These are phyloP conservation scores for Paraphoma chrysanthemicola DNA, from an alignment of 2,329 filamentous ascomycete genomes.

Conservation along the genomic window DNA sequence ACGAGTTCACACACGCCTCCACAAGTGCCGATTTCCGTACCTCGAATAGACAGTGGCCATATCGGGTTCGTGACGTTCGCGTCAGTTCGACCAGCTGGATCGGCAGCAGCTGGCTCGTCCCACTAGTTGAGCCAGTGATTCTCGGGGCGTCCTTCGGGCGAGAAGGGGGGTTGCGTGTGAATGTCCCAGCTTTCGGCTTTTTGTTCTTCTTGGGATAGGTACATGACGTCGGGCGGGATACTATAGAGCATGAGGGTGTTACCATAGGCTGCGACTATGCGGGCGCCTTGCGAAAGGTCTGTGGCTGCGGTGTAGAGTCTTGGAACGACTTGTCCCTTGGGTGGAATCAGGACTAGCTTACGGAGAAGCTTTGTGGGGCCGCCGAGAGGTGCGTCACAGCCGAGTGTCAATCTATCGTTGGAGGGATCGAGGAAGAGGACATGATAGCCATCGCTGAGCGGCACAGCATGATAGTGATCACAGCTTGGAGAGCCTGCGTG, in stretches of 20 bases:
- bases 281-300: constrained; percentile 64
- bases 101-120: constrained; percentile 17
- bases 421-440: constrained; percentile 69
- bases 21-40: constrained; percentile 57
- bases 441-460: constrained; percentile 70
- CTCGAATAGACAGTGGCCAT: constrained; percentile 60
- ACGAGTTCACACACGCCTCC: constrained; percentile 59
- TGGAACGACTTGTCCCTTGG: constrained; percentile 46
- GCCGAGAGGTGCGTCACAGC: constrained; percentile 65
- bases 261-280: constrained; percentile 65
- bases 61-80: constrained; percentile 14
- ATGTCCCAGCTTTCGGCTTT: constrained; percentile 27
- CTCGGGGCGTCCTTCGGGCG: constrained; percentile 9
- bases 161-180: constrained; percentile 19
- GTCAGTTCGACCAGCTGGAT: constrained; percentile 2
- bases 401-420: constrained; percentile 64
- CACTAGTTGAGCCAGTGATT: constrained; percentile 44
- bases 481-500: constrained; percentile 31
- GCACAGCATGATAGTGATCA: constrained; percentile 69
- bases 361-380: constrained; percentile 64
- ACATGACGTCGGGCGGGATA: constrained; percentile 61
- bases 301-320: constrained; percentile 63
- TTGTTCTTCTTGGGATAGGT: constrained; percentile 39
- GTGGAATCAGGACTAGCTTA: constrained; percentile 63
- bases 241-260: constrained; percentile 65